Conservation (phyloP, 2,329 filamentous ascomycete species). For the Botrytis hyacinthi region DNA sequence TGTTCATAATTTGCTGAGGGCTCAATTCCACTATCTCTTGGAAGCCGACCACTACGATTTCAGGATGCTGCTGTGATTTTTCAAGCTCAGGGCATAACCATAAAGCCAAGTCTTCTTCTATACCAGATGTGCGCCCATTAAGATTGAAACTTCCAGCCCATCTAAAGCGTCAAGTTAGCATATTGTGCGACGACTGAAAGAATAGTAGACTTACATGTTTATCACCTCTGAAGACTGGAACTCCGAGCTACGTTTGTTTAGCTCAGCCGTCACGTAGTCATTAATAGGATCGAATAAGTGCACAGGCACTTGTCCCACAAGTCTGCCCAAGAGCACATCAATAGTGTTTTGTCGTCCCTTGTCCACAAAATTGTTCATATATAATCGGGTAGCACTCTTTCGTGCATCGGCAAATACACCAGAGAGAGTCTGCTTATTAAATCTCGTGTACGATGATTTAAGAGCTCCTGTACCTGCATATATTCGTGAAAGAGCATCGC, state of each 20-base stretch:
- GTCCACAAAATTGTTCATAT: slow-evolving; percentile 97
- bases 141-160: slow-evolving; percentile 88
- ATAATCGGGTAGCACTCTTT: slow-evolving; percentile 90
- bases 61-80: slow-evolving; percentile 61
- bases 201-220: slow-evolving; percentile 51
- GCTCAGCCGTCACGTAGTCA: slow-evolving; percentile 78
- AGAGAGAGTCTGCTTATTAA: slow-evolving; percentile 92
- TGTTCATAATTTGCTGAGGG: slow-evolving; percentile 98
- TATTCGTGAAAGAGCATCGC: slow-evolving; percentile 88
- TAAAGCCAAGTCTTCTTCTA: slow-evolving; percentile 73
- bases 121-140: slow-evolving; percentile 79
- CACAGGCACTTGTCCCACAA: slow-evolving; percentile 79
- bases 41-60: slow-evolving; percentile 87
- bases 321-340: slow-evolving; percentile 81
- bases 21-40: slow-evolving; percentile 98
- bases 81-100: slow-evolving; percentile 77
- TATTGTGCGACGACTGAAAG: neutral
- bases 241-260: slow-evolving; percentile 65
- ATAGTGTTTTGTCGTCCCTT: slow-evolving; percentile 92
- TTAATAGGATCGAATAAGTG: slow-evolving; percentile 92
- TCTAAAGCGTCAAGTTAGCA: slow-evolving; percentile 25
- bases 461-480: slow-evolving; percentile 95
- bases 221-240: slow-evolving; percentile 75
- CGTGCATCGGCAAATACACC: slow-evolving; percentile 92
- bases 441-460: slow-evolving; percentile 91